Evolutionary conservation across 129 eudicot genomes (phyloP), one percentile per base, ranked within the genome.

Genomic region (Ambrosia artemisiifolia): DNA sequence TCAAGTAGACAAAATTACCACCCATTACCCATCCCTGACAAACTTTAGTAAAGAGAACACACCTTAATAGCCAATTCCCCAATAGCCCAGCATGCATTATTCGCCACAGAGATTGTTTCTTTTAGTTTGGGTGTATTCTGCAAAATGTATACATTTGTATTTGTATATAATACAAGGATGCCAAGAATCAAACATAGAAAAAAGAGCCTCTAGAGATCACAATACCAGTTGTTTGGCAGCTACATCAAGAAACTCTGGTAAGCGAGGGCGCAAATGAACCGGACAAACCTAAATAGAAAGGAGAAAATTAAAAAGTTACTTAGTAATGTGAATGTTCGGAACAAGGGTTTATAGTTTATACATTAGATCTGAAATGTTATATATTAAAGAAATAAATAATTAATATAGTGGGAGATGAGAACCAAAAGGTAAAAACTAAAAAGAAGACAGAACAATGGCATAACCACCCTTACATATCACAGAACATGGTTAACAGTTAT

Each of bases 11-110:
- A 49, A 51, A 51, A 49, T 5, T 49, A 30, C n/a, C 65, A 59
- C 19, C 38, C 42, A 30, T 11, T 59, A 59, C 38, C n/a, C 64
- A 28, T 30, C 42, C 65, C 13, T 40, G 65, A 12, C 42, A 59
- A 8, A 59, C 14, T 59, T 59, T 12, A 32, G 65, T 32, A 59
- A 17, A 59, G 10, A 59, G 42, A 59, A 59, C 65, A 59, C 79
- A 90, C 99, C 99, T 94, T 94, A 66, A 94, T 80, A 56, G 99
- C 99, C 67, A 90, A 80, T 83, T 94, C 99, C 74, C 99, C 99
- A 83, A 94, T 88, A 46, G 99, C 99, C 99, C 99, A 94, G 68
- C 99, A 94, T 73, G 99, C 99, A 86, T 94, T 94, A 72, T 94
- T 94, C 55, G 99, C 99, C 53, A 90, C 99, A 61, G 99, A 94